phyloP scores from a whole-genome alignment of 495 filamentous ascomycete genomes.

The Letharia lupina region DNA sequence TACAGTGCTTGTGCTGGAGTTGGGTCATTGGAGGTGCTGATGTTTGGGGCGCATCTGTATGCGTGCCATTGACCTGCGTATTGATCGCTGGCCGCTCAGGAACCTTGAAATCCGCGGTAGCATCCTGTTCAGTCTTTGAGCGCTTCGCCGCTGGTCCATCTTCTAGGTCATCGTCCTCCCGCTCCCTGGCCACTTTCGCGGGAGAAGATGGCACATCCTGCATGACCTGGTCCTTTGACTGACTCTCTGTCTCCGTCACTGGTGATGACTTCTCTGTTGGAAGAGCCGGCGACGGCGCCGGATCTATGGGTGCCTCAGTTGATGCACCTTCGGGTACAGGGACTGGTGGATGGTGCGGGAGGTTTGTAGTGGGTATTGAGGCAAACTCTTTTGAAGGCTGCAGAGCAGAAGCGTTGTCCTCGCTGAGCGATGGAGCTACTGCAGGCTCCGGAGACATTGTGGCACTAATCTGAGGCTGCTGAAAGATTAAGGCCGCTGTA shows the following conservation, averaged over 20 bases:
- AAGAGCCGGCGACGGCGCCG: constrained; percentile 22
- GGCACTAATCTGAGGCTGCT: not conserved
- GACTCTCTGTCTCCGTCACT: not conserved
- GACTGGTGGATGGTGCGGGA: constrained; percentile 21
- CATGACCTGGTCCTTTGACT: constrained; percentile 32
- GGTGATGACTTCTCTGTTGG: constrained; percentile 8
- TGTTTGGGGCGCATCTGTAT: constrained; percentile 13
- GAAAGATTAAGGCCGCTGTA: not conserved
- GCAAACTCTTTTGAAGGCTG: not conserved
- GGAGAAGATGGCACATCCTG: constrained; percentile 36
- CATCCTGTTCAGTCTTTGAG: constrained; percentile 51
- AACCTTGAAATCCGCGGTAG: constrained; percentile 32
- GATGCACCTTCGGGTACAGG: constrained; percentile 12
- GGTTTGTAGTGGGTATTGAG: constrained; percentile 13
- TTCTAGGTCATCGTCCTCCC: constrained; percentile 56
- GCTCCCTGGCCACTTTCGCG: constrained; percentile 56
- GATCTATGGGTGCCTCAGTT: constrained; percentile 20
- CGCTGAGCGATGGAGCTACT: constrained; percentile 2
- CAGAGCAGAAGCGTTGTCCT: constrained; percentile 2
- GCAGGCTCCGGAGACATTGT: not conserved
- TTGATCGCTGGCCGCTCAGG: constrained; percentile 32
- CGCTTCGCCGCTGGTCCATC: constrained; percentile 76
- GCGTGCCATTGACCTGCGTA: constrained; percentile 22
- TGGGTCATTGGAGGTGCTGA: constrained; percentile 39
- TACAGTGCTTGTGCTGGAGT: constrained; percentile 48